Evolutionary conservation across 208 protist genomes (phyloP), one percentile per base, ranked within the genome.

Genomic region (Leishmania amazonensis): DNA sequence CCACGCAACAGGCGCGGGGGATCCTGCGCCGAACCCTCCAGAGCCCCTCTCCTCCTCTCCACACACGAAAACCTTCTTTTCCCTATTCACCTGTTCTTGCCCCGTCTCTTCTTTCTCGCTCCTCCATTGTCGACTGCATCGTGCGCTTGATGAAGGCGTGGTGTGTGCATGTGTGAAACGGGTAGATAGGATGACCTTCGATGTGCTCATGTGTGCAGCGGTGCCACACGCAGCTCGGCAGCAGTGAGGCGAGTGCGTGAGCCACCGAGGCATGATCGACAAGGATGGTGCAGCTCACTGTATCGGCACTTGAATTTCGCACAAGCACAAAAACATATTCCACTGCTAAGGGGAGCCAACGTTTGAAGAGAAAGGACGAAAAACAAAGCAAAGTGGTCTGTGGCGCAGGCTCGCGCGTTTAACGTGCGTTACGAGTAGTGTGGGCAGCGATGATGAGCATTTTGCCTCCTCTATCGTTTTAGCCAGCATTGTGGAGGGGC

Each of bases 61-160:
- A 51, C 67, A 28, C 19, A 53, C 21, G 28, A 11, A 62, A 75
- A 78, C 67, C 35, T 42, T 75, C 38, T 76, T 79, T 40, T 38
- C 42, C 13, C 73, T 72, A n/a, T 73, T 58, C 57, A 8, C 57
- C 57, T 76, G 13, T 21, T 38, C 42, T 76, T 57, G 35, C 17
- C 7, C 5, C 31, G 70, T 7, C 28, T 74, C 28, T 19, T 74
- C 24, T 53, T 74, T 31, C 28, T 17, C 45, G 51, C 0, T 28
- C 40, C 40, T 35, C 21, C 70, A 45, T 31, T 54, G 7, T 51
- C 2, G 38, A 51, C 45, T 54, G 70, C 70, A 51, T 74, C 47
- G 40, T 74, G 70, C 0, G 47, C 13, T 1, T 38, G 42, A 74
- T 47, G 70, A 17, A 74, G 19, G 40, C 28, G 8, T 74, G 28